Conservation (phyloP, 768 basidiomycete species). For the Trametes sanguinea region DNA sequence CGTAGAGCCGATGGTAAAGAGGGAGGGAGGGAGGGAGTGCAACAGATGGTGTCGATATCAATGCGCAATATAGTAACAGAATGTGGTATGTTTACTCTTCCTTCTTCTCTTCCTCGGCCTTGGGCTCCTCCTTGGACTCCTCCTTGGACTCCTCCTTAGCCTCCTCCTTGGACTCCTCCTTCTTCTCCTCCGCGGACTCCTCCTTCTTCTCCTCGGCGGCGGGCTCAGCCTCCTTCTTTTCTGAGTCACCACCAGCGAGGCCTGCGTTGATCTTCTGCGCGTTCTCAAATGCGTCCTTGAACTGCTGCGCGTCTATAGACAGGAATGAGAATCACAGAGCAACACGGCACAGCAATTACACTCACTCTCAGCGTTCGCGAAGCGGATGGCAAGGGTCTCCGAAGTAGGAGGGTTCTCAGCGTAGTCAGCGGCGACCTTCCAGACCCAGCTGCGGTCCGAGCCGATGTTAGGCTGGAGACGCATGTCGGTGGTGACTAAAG, state of each 20-base stretch:
- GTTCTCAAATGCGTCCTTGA: slow-evolving; percentile 87
- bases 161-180: slow-evolving; percentile 34
- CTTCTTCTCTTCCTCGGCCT: slow-evolving; percentile 29
- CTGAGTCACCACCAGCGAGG: slow-evolving; percentile 36
- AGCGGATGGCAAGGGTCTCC: slow-evolving; percentile 97
- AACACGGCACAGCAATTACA: slow-evolving; percentile 4
- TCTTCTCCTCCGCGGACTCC: slow-evolving; percentile 33
- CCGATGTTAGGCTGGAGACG: slow-evolving; percentile 96
- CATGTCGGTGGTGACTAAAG: slow-evolving; percentile 85
- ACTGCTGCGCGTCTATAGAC: slow-evolving; percentile 72
- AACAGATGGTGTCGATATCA: slow-evolving; percentile 14
- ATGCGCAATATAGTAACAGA: slow-evolving; percentile 14
- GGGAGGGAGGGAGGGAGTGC: neutral
- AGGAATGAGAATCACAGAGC: neutral
- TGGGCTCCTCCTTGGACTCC: slow-evolving; percentile 32
- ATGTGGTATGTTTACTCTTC: slow-evolving; percentile 27
- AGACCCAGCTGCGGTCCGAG: slow-evolving; percentile 99
- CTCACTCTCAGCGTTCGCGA: slow-evolving; percentile 95
- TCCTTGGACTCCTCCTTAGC: slow-evolving; percentile 22
- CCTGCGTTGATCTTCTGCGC: slow-evolving; percentile 73
- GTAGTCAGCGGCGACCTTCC: slow-evolving; percentile 95
- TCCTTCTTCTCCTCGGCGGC: slow-evolving; percentile 32
- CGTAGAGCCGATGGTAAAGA: neutral
- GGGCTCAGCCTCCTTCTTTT: slow-evolving; percentile 38
- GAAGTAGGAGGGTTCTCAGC: slow-evolving; percentile 86